Percentiles rank a stretch among this genome's conserved stretches.
These are phyloP conservation scores for Inosperma sp. DNA, from an alignment of 768 basidiomycete genomes.

Conservation along the genomic window DNA sequence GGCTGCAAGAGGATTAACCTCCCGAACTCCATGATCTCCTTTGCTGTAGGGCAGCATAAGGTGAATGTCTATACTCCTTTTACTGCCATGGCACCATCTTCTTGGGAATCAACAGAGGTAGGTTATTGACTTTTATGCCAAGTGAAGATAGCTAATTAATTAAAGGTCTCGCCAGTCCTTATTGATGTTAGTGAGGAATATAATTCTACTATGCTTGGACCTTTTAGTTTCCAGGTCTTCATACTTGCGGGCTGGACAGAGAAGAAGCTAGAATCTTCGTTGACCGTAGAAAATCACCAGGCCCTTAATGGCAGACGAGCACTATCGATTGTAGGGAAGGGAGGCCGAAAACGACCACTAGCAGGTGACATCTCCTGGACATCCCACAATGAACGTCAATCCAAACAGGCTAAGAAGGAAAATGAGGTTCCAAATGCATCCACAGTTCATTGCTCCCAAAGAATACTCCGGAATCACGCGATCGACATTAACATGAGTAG, in stretches of 20 bases:
- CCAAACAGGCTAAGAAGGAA: too few relatives aligned
- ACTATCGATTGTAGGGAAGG: neutral
- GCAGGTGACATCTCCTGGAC: neutral
- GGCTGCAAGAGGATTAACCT: neutral
- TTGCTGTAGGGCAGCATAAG: neutral
- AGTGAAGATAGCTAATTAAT: neutral
- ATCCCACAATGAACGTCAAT: too few relatives aligned
- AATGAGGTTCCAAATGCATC: too few relatives aligned
- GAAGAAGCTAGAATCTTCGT: neutral
- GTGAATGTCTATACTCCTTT: neutral
- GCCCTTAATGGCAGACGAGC: neutral
- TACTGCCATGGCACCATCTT: neutral
- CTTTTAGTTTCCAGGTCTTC: neutral
- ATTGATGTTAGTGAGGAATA: neutral
- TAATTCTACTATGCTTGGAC: neutral
- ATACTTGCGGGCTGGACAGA: neutral
- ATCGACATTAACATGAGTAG: too few relatives aligned
- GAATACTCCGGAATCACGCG: too few relatives aligned
- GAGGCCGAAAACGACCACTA: neutral
- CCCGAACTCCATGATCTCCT: neutral
- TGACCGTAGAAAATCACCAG: neutral
- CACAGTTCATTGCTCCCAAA: too few relatives aligned
- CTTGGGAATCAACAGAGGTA: neutral
- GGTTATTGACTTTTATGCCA: neutral
- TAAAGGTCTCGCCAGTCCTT: too few relatives aligned